These are phyloP conservation scores for Danielia oregonensis DNA, from an alignment of 805 yeast species.

Conservation along the genomic window DNA sequence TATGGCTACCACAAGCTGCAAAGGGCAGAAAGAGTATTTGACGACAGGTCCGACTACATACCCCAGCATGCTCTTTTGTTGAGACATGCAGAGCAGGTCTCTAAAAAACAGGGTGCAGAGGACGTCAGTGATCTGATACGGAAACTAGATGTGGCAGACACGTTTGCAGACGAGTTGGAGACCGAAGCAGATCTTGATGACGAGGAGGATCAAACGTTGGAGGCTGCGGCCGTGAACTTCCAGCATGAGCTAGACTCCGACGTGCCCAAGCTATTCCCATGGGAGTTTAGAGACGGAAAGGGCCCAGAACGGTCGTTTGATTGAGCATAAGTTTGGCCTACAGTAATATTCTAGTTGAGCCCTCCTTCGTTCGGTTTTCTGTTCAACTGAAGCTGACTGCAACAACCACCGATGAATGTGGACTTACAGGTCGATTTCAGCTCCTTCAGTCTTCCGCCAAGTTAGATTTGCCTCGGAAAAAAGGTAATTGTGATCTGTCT, in stretches of 20 bases:
- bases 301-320: constrained; percentile 27
- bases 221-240: constrained; percentile 4
- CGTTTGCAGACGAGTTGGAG: constrained; percentile 6
- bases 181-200: constrained; percentile 7
- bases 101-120: neutral
- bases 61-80: constrained; percentile 23
- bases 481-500: too few species aligned
- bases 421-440: too few species aligned
- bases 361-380: too few species aligned
- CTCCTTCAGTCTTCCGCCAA: neutral
- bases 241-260: constrained; percentile 1
- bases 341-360: too few species aligned
- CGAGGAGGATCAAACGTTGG: constrained; percentile 6
- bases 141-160: neutral
- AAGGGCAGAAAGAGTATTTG: constrained; percentile 30
- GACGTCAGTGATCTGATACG: neutral
- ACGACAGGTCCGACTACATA: constrained; percentile 22
- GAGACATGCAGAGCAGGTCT: constrained; percentile 2
- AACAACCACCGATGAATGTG: too few species aligned
- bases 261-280: constrained; percentile 29
- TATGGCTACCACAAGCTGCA: constrained; percentile 14
- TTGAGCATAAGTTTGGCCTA: too few species aligned
- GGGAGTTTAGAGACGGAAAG: constrained; percentile 26
- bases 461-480: neutral
- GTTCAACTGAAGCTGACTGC: too few species aligned